Base-by-base conservation (phyloP, 257 asterid species). In the Verbascum thapsus region DNA sequence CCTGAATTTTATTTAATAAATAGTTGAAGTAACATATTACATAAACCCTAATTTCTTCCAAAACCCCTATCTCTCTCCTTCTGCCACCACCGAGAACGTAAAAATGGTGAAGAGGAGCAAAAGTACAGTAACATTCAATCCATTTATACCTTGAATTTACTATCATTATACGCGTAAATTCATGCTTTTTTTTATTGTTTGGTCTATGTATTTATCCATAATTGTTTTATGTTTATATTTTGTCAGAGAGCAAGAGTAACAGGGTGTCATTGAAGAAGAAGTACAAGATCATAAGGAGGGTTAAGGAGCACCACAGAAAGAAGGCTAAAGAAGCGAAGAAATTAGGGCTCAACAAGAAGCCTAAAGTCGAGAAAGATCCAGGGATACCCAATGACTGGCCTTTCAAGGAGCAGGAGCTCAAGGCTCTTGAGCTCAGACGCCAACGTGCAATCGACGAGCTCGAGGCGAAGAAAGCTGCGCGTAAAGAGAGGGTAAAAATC, bases 371-470 rank as follows among this genome's bases (percentile, higher is more conserved):
- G 72, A 87, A 92, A 83, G 99, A 89, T 63, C 96, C 94, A 0
- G 99, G 96, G 0, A 87, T 92, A 42, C 97, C 99, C 41, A 89
- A 85, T 74, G 99, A 92, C 22, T 87, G 91, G 95, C 97, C 99
- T 6, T 87, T 89, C 59, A 92, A 85, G 88, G 96, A 92, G 37
- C 81, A 89, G 78, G 97, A 89, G 76, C 96, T 89, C 68, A 83
- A 82, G 72, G 95, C 95, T n/a, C 95, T 89, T 15, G 94, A 89
- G 70, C 80, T 35, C 37, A 88, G 96, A 43, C 95, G 97, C 13
- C 79, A 87, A 51, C 86, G 89, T 3, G 91, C 82, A 2, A 53
- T 81, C 6, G 87, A 89, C 32, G 97, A 87, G 58, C 65, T 85
- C 62, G 95, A 89, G 74, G 95, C 74, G 58, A 89, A 87, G 84